Evolutionary conservation across 2,329 filamentous ascomycete species (phyloP).

Genomic region (Acrodontium crateriforme): DNA sequence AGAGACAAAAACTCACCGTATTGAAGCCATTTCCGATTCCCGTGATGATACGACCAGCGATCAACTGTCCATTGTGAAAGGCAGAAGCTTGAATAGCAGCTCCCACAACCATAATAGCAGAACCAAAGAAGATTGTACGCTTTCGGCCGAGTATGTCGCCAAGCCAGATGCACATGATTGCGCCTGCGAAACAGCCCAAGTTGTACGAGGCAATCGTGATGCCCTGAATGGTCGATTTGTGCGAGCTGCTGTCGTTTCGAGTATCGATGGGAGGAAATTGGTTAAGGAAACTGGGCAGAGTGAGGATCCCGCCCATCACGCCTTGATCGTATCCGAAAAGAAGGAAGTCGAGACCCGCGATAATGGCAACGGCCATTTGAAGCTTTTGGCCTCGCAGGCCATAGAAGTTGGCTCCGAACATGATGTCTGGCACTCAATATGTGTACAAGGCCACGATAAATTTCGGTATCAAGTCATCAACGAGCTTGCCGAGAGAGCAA

Average conservation of each 20-base stretch:
- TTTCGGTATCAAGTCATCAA: no score
- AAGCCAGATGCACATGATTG: conserved; percentile 29
- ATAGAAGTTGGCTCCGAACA: conserved; percentile 8
- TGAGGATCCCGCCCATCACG: conserved; percentile 31
- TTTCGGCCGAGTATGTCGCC: conserved; percentile 47
- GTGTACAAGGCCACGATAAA: no score
- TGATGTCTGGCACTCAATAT: no score
- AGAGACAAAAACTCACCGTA: no score
- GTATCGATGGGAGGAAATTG: conserved; percentile 28
- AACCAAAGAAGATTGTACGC: conserved; percentile 46
- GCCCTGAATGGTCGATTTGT: conserved; percentile 28
- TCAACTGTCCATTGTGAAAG: conserved; percentile 31
- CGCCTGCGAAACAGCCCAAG: conserved; percentile 30
- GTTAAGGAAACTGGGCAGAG: conserved; percentile 26
- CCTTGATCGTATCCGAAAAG: conserved; percentile 20
- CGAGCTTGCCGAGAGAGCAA: no score
- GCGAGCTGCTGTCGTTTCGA: conserved; percentile 12
- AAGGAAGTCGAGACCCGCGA: conserved; percentile 29
- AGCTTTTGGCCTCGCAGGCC: conserved; percentile 23
- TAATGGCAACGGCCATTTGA: conserved; percentile 29
- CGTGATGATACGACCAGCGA: conserved; percentile 38
- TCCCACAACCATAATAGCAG: conserved; percentile 43
- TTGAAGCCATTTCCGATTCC: conserved; percentile 32
- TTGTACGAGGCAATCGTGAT: conserved; percentile 28
- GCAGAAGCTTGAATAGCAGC: conserved; percentile 44